These are phyloP conservation scores for Colletotrichum aenigma DNA, from an alignment of 2,329 filamentous ascomycete species.

Conservation along the genomic window DNA sequence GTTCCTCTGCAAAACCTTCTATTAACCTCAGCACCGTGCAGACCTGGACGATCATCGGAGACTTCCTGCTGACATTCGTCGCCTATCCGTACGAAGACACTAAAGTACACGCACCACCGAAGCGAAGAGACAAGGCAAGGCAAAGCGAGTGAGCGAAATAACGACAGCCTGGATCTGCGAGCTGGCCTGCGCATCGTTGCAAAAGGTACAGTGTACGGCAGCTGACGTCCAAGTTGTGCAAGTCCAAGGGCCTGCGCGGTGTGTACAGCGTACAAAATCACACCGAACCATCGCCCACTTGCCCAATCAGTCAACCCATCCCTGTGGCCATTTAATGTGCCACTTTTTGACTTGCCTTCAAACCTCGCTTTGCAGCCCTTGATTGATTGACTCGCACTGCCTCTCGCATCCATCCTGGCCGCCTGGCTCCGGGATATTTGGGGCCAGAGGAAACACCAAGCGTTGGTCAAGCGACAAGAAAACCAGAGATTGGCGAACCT, in stretches of 20 bases:
- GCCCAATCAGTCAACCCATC: constrained; percentile 10
- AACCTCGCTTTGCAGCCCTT: neutral
- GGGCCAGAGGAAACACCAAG: neutral
- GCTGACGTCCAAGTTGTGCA: neutral
- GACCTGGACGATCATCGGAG: neutral
- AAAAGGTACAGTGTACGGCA: neutral
- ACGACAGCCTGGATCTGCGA: constrained; percentile 15
- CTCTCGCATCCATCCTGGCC: neutral
- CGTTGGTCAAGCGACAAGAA: neutral
- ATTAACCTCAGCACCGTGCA: neutral
- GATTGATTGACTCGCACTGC: constrained; percentile 13
- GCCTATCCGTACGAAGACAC: neutral
- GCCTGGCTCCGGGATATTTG: neutral
- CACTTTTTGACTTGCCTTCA: constrained; percentile 6
- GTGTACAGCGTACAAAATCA: constrained; percentile 3
- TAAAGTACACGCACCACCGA: neutral
- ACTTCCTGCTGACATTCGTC: neutral
- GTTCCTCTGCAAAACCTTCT: constrained; percentile 8
- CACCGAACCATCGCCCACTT: constrained; percentile 2
- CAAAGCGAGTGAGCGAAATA: constrained; percentile 14
- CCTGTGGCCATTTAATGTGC: constrained; percentile 4
- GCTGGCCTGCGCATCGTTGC: neutral
- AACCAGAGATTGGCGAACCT: constrained; percentile 3
- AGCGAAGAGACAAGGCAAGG: neutral
- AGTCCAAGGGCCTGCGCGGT: neutral